These are phyloP conservation scores for Physaria fendleri DNA, from an alignment of 345 rosid genomes.

Conservation along the genomic window DNA sequence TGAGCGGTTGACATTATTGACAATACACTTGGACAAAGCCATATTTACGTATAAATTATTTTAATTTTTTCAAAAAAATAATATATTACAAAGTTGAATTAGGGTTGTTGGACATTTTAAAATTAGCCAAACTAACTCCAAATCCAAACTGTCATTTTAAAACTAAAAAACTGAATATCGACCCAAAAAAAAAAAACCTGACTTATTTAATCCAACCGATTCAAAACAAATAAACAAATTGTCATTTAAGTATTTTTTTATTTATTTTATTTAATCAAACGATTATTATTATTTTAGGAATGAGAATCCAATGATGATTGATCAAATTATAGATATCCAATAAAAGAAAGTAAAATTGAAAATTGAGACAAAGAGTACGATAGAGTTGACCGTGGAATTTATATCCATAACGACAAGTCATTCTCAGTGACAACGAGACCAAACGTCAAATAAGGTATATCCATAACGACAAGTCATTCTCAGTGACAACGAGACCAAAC, in stretches of 20 bases:
- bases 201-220: neutral
- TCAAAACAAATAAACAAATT: neutral
- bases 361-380: neutral
- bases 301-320: slow-evolving; percentile 5
- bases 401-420: slow-evolving; percentile 5
- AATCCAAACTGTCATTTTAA: neutral
- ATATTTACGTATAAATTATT: neutral
- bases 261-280: neutral
- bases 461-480: neutral
- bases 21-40: too few species aligned
- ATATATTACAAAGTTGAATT: neutral
- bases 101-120: neutral
- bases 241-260: too few species aligned
- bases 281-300: neutral
- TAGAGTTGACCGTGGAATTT: slow-evolving; percentile 5
- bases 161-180: neutral
- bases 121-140: neutral
- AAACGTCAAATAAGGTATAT: neutral
- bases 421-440: slow-evolving; percentile 4
- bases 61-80: neutral
- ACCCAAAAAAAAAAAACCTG: neutral
- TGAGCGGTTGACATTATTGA: neutral
- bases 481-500: neutral
- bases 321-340: neutral
- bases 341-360: neutral